Base-by-base conservation (phyloP, 75 land plant species). In the Picea sitchensis region DNA sequence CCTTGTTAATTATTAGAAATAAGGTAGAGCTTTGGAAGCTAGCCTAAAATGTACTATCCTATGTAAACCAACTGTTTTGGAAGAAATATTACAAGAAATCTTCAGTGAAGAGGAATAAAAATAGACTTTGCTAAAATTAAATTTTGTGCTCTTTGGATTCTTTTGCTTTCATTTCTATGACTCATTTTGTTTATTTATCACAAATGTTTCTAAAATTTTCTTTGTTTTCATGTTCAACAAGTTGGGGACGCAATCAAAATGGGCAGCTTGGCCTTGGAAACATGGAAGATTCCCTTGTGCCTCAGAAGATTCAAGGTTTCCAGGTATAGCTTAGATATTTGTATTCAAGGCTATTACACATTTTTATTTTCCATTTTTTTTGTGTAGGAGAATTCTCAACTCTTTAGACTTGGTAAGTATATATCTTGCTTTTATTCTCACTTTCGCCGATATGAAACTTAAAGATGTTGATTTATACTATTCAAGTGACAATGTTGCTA, bases 181-280 rank as follows among this genome's bases (percentile, higher is more conserved):
- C 11, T 51, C 8, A 51, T 51, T 51, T 51, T 7, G 11, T 51
- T 51, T 51, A 9, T 51, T 51, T 8, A 51, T 8, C 54, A 8
- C 11, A 8, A 51, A 26, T 30, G 54, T 44, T 69, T 4, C 58
- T 80, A 60, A 75, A 58, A 75, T 51, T 73, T 69, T n/a, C 54
- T 9, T 51, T 51, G 11, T 47, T 77, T 67, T 47, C 12, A 54
- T 62, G n/a, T 67, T 38, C 67, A 36, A 78, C 23, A 59, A 96
- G 99, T 76, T 96, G 99, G 99, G 99, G 99, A 5, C 79, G 99
- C 12, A 96, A 96, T 81, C 99, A 96, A 84, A 96, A 96, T 88
- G 99, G 99, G 38, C 99, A 96, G 76, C 98, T 96, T 51, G 99
- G 99, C 36, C 95, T 95, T 82, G 99, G 99, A 6, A 82, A 85